Evolutionary conservation across 345 rosid species (phyloP), one percentile per base, ranked within the genome.

Genomic region (Moricandia arvensis): DNA sequence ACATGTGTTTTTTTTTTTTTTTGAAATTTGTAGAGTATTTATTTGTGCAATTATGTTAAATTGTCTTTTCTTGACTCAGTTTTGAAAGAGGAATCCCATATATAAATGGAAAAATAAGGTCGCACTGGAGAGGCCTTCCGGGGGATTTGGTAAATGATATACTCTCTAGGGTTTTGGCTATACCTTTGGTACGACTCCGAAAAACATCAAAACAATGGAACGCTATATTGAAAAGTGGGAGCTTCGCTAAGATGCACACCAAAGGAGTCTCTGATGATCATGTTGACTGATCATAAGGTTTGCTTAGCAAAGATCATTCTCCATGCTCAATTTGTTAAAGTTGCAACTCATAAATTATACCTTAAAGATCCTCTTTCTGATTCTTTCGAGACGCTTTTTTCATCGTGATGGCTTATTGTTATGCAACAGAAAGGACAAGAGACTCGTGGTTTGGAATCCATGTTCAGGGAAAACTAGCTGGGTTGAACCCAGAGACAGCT

Each of bases 391-490:
- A 64, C 7, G 7, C 24, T 21, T 41, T 0, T 24, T 26, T 13
- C 68, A 41, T 33, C 41, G 68, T 21, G 21, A 41, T 10, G 68
- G 68, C 7, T 41, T 64, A 24, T 13, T 64, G 34, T 30, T 64
- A 21, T 64, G 68, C 18, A 41, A 18, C 54, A 64, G 21, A 5
- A 7, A 12, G 3, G 68, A 64, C 34, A 13, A 41, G 1, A 64
- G 35, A 24, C 55, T 64, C 13, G 69, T 64, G 7, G 69, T 64
- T 64, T 64, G 54, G 54, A 41, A 64, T 12, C 68, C 54, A 24
- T 64, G 17, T 54, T 24, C 33, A 5, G 34, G 33, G 16, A 54
- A 43, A 64, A 43, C 55, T 54, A 43, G 6, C 21, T 64, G 55
- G 55, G 4, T 64, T 2, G 0, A 64, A 26, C 55, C 55, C 0